phyloP scores from a whole-genome alignment of 768 basidiomycete species.

The Tricholoma terreum region DNA sequence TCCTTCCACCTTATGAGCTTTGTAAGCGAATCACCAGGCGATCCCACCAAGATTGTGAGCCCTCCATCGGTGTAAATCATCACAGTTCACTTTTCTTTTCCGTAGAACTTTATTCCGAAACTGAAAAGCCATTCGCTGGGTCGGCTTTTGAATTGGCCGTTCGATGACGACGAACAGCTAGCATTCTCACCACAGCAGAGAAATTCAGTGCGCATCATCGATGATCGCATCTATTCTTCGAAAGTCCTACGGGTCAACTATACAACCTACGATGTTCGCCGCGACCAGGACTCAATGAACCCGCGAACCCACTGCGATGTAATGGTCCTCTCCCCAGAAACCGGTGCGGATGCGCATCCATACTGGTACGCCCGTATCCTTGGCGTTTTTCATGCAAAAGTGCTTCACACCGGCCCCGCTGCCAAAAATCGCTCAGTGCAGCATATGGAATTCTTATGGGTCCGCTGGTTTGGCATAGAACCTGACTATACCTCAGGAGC shows the following conservation, averaged over 20 bases:
- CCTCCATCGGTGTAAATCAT: not conserved
- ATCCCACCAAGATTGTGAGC: constrained; percentile 20
- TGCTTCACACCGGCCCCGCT: constrained; percentile 3
- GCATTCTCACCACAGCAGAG: constrained; percentile 9
- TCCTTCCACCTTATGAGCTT: no score
- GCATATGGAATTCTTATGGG: no score
- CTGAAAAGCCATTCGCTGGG: constrained; percentile 23
- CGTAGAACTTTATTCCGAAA: constrained; percentile 24
- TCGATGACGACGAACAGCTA: constrained; percentile 2
- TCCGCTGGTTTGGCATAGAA: constrained; percentile 3
- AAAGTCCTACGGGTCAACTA: constrained; percentile 30
- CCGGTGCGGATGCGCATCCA: constrained; percentile 19
- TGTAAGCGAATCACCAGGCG: not conserved
- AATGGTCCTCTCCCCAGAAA: constrained; percentile 25
- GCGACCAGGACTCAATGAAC: constrained; percentile 37
- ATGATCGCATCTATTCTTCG: constrained; percentile 18
- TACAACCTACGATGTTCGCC: constrained; percentile 39
- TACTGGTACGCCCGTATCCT: constrained; percentile 31
- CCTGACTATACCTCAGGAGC: constrained; percentile 14
- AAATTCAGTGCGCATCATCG: constrained; percentile 13
- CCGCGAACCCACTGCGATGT: constrained; percentile 30
- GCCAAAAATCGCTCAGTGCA: no score
- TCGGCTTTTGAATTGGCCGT: constrained; percentile 2
- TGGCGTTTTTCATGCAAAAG: constrained; percentile 27
- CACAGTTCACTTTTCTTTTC: not conserved